Base-by-base conservation (phyloP, 805 yeast species). In the Spathaspora passalidarum region DNA sequence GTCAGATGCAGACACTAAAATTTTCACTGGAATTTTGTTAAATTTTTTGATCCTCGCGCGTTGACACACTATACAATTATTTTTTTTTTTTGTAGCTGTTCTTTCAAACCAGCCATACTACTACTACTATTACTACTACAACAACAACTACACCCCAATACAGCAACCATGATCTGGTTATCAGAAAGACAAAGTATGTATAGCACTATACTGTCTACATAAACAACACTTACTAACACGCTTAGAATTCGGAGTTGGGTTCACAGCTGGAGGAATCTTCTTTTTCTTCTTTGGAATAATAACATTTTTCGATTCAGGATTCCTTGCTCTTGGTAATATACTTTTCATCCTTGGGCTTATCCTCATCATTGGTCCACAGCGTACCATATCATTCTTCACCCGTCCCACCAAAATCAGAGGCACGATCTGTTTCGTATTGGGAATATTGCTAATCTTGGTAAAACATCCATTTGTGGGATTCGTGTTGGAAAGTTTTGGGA, bases 361-460 rank as follows among this genome's bases (percentile, higher is more conserved):
- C 18, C 72, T 94, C 45, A 86, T 94, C 49, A 89, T 92, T 40
- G 99, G 99, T 0, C 84, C 90, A 4, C 86, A 85, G 47, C 84
- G 91, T 60, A 86, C 98, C 0, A 57, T 86, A 6, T 75, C 79
- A 9, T 92, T 91, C 65, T 91, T 92, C 72, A 80, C 92, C 11
- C 79, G 97, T 51, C 96, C 95, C 0, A 80, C 81, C 42, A 94
- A 92, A 62, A 73, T 91, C 43, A 80, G 96, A 59, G 97, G 97
- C 2, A 80, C 96, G 0, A 53, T 91, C 11, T 88, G 91, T 54
- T 90, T 94, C 59, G 69, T 70, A 2, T 44, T 80, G 5, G 99
- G 99, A 1, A 82, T 94, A 11, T 43, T 84, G 11, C 67, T 92
- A 53, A 92, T 94, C 44, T 69, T 92, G 46, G 56, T 80, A 55